Base-by-base conservation (phyloP, 1,139 yeast genomes). In the Suhomyces bribrorum region DNA sequence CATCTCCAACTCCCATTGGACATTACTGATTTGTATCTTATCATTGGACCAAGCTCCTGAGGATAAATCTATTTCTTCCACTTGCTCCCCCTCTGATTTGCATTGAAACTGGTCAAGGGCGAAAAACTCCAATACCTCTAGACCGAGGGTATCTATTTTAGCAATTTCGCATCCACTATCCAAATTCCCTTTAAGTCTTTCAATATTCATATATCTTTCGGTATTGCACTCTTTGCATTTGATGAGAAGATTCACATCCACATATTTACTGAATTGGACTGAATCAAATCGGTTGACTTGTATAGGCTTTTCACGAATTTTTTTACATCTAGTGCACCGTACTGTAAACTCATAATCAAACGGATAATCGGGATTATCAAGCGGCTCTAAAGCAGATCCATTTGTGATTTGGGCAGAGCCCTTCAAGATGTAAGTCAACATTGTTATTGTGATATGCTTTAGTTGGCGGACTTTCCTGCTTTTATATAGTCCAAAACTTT, bases 41-140 rank as follows among this genome's bases (percentile, higher is more conserved):
- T 49, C 50, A 22, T 48, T 53, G 20, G 38, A 40, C 59, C 59
- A 54, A 14, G 46, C 51, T 11, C 46, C 47, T 9, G 50, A 52
- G 16, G 53, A 53, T 20, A 54, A 37, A 29, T 53, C 59, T 5
- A 54, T 48, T 22, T 50, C 57, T 23, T 31, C 29, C 8, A 54
- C 47, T 18, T 27, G 29, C 2, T 36, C 26, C 6, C 45, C 46
- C 1, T 29, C 31, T 4, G 48, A 49, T 28, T 31, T 38, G 31
- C 54, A 48, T 24, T 38, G 32, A 42, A 49, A 54, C 32, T 46
- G 50, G 32, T 55, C 57, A 30, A 48, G 50, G 2, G 59, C 49
- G 9, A 47, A 33, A 25, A 53, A 54, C 7, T 43, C 42, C 12
- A 40, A 34, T 30, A 53, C 44, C 9, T 53, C 59, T 5, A 48